A percentile compares a stretch with the other conserved stretches of the same genome.
Conservation (phyloP, 2,329 filamentous ascomycete species). For the Fusarium redolens region DNA sequence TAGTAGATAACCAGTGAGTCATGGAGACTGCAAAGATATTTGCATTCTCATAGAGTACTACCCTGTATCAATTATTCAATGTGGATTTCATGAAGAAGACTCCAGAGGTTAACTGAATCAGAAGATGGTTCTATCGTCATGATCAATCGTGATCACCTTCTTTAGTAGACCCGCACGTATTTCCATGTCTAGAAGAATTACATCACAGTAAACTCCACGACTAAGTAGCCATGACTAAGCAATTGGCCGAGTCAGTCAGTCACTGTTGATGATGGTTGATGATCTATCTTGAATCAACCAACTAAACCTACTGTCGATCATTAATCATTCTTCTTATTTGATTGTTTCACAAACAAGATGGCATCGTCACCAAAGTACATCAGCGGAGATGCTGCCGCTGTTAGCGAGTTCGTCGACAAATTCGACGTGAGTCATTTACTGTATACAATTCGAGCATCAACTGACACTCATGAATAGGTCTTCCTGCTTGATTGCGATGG, state of each 20-base stretch:
- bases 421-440: slow-evolving; percentile 81
- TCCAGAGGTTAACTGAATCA: too few species aligned
- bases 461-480: slow-evolving; percentile 63
- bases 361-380: slow-evolving; percentile 68
- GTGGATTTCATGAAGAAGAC: background rate
- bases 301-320: slow-evolving; percentile 5
- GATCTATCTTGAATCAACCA: slow-evolving; percentile 1
- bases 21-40: background rate
- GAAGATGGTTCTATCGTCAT: background rate
- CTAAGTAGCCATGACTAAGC: slow-evolving; percentile 24
- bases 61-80: slow-evolving; percentile 1
- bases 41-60: background rate
- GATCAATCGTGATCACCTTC: background rate
- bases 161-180: background rate
- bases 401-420: slow-evolving; percentile 85
- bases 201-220: background rate
- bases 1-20: background rate
- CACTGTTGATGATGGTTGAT: background rate
- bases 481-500: slow-evolving; percentile 99
- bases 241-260: slow-evolving; percentile 11
- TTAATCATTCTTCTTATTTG: background rate
- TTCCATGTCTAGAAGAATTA: background rate
- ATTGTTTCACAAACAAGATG: slow-evolving; percentile 34
- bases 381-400: slow-evolving; percentile 80
- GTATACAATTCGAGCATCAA: background rate